Percentiles rank a stretch among this genome's conserved stretches.
Conservation (phyloP, 352 stramenopile genomes). For the Poterioochromonas sp. region DNA sequence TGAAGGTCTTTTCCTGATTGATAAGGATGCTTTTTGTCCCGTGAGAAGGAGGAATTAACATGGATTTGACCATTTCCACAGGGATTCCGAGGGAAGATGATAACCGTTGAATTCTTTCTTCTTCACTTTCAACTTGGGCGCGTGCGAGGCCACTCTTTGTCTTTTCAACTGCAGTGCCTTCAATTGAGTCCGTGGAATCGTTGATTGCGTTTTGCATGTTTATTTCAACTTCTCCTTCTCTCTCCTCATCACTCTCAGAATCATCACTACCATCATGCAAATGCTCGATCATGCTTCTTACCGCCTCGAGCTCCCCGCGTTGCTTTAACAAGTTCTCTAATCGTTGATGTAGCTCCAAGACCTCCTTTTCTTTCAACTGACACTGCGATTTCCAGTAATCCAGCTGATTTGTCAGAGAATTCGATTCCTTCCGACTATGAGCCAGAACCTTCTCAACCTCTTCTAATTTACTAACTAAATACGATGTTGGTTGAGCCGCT, state of each 20-base stretch:
- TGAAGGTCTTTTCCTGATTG: too few species aligned
- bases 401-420: not conserved
- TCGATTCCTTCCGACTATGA: not conserved
- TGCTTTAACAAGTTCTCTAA: not conserved
- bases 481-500: not conserved
- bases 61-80: too few species aligned
- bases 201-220: not conserved
- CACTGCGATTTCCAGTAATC: not conserved
- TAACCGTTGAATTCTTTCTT: too few species aligned
- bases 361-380: not conserved
- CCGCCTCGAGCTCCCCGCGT: not conserved
- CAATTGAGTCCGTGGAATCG: too few species aligned
- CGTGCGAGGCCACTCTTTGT: too few species aligned
- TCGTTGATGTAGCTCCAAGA: not conserved
- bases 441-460: not conserved
- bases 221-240: not conserved
- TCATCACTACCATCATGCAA: not conserved
- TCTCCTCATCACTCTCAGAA: not conserved
- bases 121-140: too few species aligned
- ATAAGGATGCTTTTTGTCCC: too few species aligned
- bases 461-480: slow-evolving; percentile 4
- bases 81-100: too few species aligned
- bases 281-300: not conserved
- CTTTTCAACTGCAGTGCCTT: too few species aligned
- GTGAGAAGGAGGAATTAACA: too few species aligned